Evolutionary conservation across 768 basidiomycete genomes (phyloP).

Genomic region (Amanita rimosa): DNA sequence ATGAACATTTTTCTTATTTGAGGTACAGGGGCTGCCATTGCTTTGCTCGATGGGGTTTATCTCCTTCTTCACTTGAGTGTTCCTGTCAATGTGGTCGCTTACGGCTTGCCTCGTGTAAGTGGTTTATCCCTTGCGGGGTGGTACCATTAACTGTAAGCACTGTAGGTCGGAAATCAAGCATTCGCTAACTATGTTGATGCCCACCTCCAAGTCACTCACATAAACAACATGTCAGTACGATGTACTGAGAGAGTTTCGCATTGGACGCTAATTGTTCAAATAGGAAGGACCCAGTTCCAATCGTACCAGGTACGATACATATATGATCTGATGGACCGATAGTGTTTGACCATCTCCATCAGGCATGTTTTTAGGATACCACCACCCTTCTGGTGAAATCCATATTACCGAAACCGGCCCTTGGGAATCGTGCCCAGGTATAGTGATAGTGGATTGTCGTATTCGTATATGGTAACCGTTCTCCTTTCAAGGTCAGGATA

Average conservation of each 20-base stretch:
- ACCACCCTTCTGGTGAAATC: constrained; percentile 36
- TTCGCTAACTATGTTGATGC: constrained; percentile 54
- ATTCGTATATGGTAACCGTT: background rate
- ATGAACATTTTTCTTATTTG: background rate
- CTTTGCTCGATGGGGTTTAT: constrained; percentile 45
- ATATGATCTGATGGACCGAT: background rate
- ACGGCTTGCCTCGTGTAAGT: constrained; percentile 31
- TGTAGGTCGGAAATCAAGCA: constrained; percentile 43
- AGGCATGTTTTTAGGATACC: constrained; percentile 28
- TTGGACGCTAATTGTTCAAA: background rate
- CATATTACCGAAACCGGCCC: constrained; percentile 35
- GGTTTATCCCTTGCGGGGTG: background rate
- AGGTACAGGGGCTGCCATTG: constrained; percentile 35
- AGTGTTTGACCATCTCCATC: constrained; percentile 6
- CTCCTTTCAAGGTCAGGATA: background rate
- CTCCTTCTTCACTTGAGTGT: constrained; percentile 37
- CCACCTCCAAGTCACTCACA: constrained; percentile 36
- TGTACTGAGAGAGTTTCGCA: too few species aligned
- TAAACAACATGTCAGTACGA: constrained; percentile 35
- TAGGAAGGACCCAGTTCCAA: constrained; percentile 30
- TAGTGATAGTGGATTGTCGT: background rate
- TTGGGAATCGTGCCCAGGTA: constrained; percentile 50
- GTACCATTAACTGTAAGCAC: background rate
- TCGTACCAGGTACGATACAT: constrained; percentile 21
- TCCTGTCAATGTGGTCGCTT: constrained; percentile 23